Conservation (phyloP, 768 basidiomycete genomes). For the Suillus brevipes region DNA sequence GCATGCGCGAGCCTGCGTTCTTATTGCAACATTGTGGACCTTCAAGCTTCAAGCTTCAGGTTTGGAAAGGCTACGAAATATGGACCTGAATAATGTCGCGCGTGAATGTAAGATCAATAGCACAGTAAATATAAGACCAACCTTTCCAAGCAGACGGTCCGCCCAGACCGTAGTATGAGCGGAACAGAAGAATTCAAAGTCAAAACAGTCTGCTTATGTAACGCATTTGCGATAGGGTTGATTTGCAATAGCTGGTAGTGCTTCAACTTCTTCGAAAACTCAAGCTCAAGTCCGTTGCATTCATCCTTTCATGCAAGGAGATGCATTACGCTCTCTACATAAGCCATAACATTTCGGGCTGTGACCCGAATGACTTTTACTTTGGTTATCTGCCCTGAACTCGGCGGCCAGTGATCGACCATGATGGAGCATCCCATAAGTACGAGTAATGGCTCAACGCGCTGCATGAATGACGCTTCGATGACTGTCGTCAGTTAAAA, state of each 20-base stretch:
- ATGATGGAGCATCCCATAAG: too few relatives aligned
- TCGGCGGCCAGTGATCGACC: too few relatives aligned
- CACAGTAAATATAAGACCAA: conserved; percentile 25
- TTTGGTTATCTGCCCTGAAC: background rate
- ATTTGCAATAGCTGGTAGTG: too few relatives aligned
- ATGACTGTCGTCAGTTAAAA: background rate
- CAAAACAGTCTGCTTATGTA: background rate
- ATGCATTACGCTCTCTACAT: background rate
- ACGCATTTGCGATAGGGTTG: too few relatives aligned
- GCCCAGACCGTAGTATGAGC: conserved; percentile 67
- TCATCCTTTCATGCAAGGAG: background rate
- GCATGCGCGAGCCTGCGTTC: conserved; percentile 84
- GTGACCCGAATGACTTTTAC: background rate
- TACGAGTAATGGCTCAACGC: background rate
- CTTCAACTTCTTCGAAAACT: background rate
- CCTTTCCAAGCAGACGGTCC: conserved; percentile 92
- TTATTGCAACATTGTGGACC: conserved; percentile 82
- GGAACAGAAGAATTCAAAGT: background rate
- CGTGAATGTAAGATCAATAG: background rate
- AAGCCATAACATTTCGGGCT: background rate
- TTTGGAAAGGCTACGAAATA: conserved; percentile 94
- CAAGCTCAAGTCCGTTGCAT: background rate
- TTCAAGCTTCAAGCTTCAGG: too few relatives aligned
- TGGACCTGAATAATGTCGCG: conserved; percentile 58
- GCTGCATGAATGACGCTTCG: background rate